Evolutionary conservation across 2,329 filamentous ascomycete genomes (phyloP).

Genomic region (Phyllosticta citrichinensis): DNA sequence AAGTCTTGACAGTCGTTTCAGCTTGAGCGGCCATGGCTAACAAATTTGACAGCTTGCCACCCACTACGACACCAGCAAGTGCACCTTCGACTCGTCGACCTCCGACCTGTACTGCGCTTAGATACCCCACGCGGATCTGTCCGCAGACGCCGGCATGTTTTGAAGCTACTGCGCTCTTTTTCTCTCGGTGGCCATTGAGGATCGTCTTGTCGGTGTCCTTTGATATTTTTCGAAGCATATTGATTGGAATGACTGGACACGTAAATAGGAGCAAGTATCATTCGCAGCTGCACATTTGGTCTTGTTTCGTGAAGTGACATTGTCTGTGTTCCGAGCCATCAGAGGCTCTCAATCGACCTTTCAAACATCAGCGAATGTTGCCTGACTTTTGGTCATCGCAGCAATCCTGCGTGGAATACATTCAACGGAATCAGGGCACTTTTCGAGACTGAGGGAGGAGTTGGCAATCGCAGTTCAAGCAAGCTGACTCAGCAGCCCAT

Average conservation of each 20-base stretch:
- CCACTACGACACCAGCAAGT: conserved; percentile 7
- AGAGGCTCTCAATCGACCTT: no score
- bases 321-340: not conserved
- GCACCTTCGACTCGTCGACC: conserved; percentile 2
- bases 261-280: not conserved
- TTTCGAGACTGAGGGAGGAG: no score
- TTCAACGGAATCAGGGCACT: no score
- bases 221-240: not conserved
- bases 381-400: no score
- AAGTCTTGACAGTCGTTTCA: not conserved
- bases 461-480: not conserved
- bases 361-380: no score
- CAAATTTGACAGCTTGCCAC: not conserved
- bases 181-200: not conserved
- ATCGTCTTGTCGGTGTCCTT: not conserved
- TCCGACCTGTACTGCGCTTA: conserved; percentile 8
- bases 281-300: not conserved
- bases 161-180: not conserved
- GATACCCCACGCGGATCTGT: not conserved
- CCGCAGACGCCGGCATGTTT: no score
- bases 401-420: no score
- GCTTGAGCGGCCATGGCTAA: not conserved
- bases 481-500: not conserved
- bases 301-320: not conserved
- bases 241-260: not conserved